Conservation (phyloP, 1,284 basidiomycete species). For the Microbotryum lychnidis-dioicae region DNA sequence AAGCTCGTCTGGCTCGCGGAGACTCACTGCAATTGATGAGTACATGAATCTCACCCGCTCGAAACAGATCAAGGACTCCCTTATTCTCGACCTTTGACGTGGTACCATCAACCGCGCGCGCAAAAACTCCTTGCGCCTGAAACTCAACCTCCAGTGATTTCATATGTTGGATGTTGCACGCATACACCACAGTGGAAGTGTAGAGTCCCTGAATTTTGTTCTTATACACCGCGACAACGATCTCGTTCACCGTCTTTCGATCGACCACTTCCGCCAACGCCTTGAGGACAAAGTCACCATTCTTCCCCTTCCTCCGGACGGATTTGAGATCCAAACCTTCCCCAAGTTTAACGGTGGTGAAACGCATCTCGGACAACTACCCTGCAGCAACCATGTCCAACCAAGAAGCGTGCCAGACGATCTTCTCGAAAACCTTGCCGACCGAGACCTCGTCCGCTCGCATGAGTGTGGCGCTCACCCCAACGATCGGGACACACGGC, state of each 20-base stretch:
- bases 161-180: slow-evolving; percentile 55
- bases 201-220: slow-evolving; percentile 45
- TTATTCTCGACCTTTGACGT: slow-evolving; percentile 44
- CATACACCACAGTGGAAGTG: slow-evolving; percentile 67
- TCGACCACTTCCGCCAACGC: slow-evolving; percentile 73
- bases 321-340: slow-evolving; percentile 52
- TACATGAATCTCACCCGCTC: no score
- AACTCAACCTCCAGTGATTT: no score
- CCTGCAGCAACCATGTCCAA: slow-evolving; percentile 64
- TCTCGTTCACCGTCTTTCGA: slow-evolving; percentile 60
- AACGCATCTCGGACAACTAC: slow-evolving; percentile 61
- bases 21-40: no score
- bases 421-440: slow-evolving; percentile 76
- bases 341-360: slow-evolving; percentile 68
- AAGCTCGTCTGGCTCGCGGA: no score
- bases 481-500: slow-evolving; percentile 65
- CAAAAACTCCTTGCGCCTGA: no score
- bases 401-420: slow-evolving; percentile 92
- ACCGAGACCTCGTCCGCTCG: slow-evolving; percentile 85
- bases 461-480: slow-evolving; percentile 91
- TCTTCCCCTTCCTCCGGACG: slow-evolving; percentile 57
- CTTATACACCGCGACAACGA: slow-evolving; percentile 71
- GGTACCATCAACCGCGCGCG: no score
- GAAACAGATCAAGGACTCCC: slow-evolving; percentile 35
- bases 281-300: slow-evolving; percentile 69